Conservation (phyloP, 768 basidiomycete genomes). For the Rhodotorula babjevae region DNA sequence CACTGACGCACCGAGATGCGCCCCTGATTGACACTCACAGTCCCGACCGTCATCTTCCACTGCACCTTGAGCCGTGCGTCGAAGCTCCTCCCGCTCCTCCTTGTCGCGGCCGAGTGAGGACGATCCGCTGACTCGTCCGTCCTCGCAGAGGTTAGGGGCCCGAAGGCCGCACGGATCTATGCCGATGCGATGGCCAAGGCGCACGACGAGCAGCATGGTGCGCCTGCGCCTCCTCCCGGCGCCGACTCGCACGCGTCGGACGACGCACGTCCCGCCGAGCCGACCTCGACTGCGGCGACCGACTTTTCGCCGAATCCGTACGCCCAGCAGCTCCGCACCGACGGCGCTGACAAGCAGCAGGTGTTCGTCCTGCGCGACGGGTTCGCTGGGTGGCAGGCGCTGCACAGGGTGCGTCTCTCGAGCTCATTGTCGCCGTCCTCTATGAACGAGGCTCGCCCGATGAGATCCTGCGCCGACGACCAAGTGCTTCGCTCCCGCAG, state of each 20-base stretch:
- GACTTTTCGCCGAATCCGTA: constrained; percentile 31
- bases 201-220: no score
- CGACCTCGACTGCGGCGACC: no score
- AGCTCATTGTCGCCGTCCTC: background rate
- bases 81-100: background rate
- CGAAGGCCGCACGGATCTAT: constrained; percentile 33
- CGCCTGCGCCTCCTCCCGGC: no score
- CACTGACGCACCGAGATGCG: background rate
- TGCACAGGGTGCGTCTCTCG: constrained; percentile 19
- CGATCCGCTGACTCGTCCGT: no score
- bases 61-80: constrained; percentile 28
- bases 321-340: background rate
- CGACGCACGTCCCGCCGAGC: no score
- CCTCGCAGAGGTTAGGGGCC: constrained; percentile 28
- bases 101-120: background rate
- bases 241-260: no score
- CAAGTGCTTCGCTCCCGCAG: background rate
- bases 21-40: background rate
- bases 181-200: constrained; percentile 16
- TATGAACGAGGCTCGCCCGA: background rate
- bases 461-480: no score
- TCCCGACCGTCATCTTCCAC: constrained; percentile 35
- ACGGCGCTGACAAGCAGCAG: constrained; percentile 10
- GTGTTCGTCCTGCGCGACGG: constrained; percentile 34
- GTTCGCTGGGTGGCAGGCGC: constrained; percentile 19